A percentile compares a stretch with the other conserved stretches of the same genome.
Evolutionary conservation across 306 rosid species (phyloP).

Genomic region (Neltuma alba): DNA sequence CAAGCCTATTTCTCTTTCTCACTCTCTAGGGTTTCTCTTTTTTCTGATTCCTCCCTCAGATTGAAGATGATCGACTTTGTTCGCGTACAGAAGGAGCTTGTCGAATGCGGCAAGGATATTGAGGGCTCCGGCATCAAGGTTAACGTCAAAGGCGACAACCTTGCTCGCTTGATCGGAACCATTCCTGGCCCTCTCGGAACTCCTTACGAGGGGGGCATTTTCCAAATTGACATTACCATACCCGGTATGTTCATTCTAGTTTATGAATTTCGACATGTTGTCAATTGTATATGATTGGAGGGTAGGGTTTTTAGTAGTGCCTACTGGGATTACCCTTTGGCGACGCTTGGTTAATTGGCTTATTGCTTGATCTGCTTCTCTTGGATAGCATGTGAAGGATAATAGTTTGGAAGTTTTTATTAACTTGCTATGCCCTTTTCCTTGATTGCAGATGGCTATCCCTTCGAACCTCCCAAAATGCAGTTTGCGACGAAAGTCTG

Average conservation of each 20-base stretch:
- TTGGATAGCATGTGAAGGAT: background rate
- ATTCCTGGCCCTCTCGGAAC: slow-evolving; percentile 88
- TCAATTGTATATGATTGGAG: background rate
- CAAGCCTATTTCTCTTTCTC: background rate
- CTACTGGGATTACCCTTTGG: background rate
- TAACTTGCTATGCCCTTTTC: slow-evolving; percentile 1
- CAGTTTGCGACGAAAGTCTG: slow-evolving; percentile 92
- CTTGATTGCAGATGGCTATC: slow-evolving; percentile 83
- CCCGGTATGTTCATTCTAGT: slow-evolving; percentile 52
- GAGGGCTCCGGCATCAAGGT: slow-evolving; percentile 90
- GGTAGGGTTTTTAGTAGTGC: slow-evolving; percentile 28
- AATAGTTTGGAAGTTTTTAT: background rate
- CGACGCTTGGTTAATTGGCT: background rate
- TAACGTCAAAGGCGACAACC: slow-evolving; percentile 65
- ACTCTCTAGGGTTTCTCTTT: slow-evolving; percentile 40
- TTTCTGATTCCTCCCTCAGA: background rate
- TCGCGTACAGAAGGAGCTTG: slow-evolving; percentile 98
- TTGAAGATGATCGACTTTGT: slow-evolving; percentile 86
- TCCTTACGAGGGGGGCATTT: slow-evolving; percentile 91
- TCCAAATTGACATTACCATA: slow-evolving; percentile 86
- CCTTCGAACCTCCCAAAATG: slow-evolving; percentile 99
- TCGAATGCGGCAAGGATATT: slow-evolving; percentile 77
- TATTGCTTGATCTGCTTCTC: slow-evolving; percentile 18
- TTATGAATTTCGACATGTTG: background rate
- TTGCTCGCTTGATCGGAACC: slow-evolving; percentile 66